These are phyloP conservation scores for Penicillium sp. DNA, from an alignment of 2,329 filamentous ascomycete genomes.

Conservation along the genomic window DNA sequence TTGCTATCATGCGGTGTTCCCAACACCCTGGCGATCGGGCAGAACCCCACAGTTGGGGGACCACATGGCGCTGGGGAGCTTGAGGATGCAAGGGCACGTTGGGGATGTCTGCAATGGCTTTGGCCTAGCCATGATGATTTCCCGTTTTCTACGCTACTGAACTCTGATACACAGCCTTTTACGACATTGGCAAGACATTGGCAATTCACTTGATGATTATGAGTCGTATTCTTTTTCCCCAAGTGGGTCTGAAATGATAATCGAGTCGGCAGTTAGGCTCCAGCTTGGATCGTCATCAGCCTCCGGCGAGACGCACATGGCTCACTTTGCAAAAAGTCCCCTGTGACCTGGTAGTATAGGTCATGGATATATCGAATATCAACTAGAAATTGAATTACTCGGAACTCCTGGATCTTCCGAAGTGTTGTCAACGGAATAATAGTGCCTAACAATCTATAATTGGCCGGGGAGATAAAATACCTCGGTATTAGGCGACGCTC, in stretches of 20 bases:
- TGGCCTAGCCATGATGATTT: background rate
- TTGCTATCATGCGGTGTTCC: background rate
- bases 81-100: background rate
- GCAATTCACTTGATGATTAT: background rate
- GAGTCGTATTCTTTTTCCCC: background rate
- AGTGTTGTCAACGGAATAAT: background rate
- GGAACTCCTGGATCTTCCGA: background rate
- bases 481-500: background rate
- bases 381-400: background rate
- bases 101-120: background rate
- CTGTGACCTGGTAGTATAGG: background rate
- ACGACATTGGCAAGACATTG: background rate
- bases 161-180: background rate
- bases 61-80: background rate
- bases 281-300: background rate
- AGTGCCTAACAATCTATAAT: background rate
- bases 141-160: background rate
- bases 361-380: background rate
- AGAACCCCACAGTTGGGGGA: background rate
- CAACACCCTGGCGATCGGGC: background rate
- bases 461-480: background rate
- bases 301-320: background rate
- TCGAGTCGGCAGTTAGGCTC: background rate
- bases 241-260: background rate
- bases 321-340: background rate